phyloP scores from a whole-genome alignment of 768 basidiomycete species.

The Crassisporium funariophilum region DNA sequence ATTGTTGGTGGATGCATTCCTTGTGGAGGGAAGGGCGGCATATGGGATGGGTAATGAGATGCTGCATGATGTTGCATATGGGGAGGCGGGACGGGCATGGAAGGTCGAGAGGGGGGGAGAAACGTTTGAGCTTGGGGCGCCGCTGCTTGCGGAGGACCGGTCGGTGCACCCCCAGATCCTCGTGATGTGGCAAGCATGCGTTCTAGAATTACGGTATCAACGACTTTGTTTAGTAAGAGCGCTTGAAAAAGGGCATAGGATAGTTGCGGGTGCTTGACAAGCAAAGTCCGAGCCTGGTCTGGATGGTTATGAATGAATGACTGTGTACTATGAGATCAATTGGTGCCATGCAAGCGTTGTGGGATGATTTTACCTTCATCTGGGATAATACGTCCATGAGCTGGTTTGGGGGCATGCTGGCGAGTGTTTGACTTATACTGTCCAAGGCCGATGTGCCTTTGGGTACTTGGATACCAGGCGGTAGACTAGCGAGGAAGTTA shows the following conservation, averaged over 20 bases:
- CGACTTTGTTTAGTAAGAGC: constrained; percentile 89
- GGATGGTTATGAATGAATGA: constrained; percentile 91
- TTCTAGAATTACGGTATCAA: constrained; percentile 83
- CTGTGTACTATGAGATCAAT: constrained; percentile 42
- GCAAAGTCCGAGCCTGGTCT: constrained; percentile 80
- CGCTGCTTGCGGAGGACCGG: constrained; percentile 17
- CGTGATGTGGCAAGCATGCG: constrained; percentile 55
- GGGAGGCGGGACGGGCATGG: constrained; percentile 26
- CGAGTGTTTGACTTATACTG: constrained; percentile 83
- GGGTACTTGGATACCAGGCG: constrained; percentile 74
- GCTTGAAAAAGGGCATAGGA: constrained; percentile 97
- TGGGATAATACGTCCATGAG: constrained; percentile 94
- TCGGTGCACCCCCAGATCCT: constrained; percentile 16
- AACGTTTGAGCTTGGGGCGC: constrained; percentile 13
- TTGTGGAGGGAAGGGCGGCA: constrained; percentile 35
- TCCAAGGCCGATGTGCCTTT: constrained; percentile 76
- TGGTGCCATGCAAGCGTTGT: constrained; percentile 1
- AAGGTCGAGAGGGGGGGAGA: constrained; percentile 25
- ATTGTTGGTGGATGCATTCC: constrained; percentile 32
- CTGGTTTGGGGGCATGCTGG: constrained; percentile 79
- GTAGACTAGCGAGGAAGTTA: constrained; percentile 66
- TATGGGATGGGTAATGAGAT: constrained; percentile 33
- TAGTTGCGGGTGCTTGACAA: constrained; percentile 86
- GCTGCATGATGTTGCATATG: constrained; percentile 56
- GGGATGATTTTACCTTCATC: constrained; percentile 78